A percentile compares a stretch with the other conserved stretches of the same genome.
Conservation (phyloP, 1,284 basidiomycete species). For the Sporisorium iseilematis-ciliati region DNA sequence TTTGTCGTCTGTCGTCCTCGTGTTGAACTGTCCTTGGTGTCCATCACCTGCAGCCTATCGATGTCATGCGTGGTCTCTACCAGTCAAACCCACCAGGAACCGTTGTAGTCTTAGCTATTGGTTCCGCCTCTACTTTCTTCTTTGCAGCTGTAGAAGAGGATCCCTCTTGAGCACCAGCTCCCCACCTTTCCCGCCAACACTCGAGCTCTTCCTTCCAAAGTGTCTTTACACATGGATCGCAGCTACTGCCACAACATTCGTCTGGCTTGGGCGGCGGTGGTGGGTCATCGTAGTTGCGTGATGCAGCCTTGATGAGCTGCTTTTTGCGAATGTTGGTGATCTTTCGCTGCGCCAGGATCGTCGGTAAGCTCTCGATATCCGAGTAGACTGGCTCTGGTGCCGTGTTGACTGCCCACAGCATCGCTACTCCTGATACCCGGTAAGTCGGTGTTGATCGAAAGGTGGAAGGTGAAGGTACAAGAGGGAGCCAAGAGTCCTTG, state of each 20-base stretch:
- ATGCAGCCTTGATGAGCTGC: constrained; percentile 55
- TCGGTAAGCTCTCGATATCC: constrained; percentile 33
- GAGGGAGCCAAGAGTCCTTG: neutral
- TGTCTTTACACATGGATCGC: constrained; percentile 58
- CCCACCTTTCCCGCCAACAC: constrained; percentile 56
- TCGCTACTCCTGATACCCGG: neutral
- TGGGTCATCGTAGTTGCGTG: constrained; percentile 41
- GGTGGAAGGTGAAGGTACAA: neutral
- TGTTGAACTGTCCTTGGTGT: too few species aligned
- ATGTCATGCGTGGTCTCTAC: constrained; percentile 4
- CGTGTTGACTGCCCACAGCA: constrained; percentile 38
- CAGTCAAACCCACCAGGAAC: constrained; percentile 49
- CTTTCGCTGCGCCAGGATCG: constrained; percentile 39
- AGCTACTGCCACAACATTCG: constrained; percentile 58
- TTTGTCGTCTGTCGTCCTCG: too few species aligned
- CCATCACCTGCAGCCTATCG: too few species aligned
- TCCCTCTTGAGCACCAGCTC: constrained; percentile 22
- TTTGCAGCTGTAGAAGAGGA: neutral
- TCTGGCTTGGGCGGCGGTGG: constrained; percentile 54
- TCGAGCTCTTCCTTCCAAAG: constrained; percentile 57
- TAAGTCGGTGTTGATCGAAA: neutral
- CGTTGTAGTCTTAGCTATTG: constrained; percentile 5
- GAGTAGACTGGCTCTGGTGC: constrained; percentile 39
- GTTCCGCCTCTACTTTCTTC: neutral
- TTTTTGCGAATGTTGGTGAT: constrained; percentile 54